Evolutionary conservation across 257 asterid genomes (phyloP).

Genomic region (Solanum lycopersicoides): DNA sequence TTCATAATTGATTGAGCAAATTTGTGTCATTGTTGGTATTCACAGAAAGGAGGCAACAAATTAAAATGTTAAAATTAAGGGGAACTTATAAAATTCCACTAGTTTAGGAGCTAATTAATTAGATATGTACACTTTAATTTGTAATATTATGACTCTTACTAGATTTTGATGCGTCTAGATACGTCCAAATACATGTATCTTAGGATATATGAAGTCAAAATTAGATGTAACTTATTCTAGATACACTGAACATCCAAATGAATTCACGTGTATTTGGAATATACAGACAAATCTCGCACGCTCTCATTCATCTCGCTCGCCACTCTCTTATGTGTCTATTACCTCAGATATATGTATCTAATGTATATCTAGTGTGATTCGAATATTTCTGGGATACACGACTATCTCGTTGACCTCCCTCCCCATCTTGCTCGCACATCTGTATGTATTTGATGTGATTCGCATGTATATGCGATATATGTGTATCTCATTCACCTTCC

Average conservation of each 20-base stretch:
- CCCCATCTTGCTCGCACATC: neutral
- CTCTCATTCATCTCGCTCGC: neutral
- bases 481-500: neutral
- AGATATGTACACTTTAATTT: too few species aligned
- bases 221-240: neutral
- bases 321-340: neutral
- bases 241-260: neutral
- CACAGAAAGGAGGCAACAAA: neutral
- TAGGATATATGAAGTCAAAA: neutral
- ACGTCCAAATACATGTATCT: neutral
- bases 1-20: neutral
- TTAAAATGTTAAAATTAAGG: neutral
- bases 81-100: neutral
- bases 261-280: neutral
- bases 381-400: neutral
- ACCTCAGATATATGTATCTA: neutral
- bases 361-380: neutral
- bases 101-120: neutral
- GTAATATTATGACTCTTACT: too few species aligned
- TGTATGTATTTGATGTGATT: too few species aligned
- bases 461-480: too few species aligned
- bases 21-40: neutral
- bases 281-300: too few species aligned
- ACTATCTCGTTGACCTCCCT: neutral
- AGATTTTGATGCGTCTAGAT: neutral